Conservation (phyloP, 2,329 filamentous ascomycete species). For the Cercospora zeina region DNA sequence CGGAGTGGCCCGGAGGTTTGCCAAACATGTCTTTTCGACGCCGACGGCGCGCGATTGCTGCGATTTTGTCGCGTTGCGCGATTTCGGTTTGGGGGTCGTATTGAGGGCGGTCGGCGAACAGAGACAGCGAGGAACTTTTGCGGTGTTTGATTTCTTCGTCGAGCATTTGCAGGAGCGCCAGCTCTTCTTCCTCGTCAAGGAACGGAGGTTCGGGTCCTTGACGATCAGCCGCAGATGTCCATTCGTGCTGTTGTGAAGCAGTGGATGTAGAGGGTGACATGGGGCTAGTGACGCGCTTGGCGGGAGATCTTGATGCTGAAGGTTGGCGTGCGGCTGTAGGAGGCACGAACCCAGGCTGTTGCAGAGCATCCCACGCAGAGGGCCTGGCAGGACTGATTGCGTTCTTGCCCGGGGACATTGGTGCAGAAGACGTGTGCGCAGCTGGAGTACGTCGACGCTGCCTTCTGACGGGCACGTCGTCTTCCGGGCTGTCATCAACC, state of each 20-base stretch:
- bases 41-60: constrained; percentile 50
- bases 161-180: constrained; percentile 11
- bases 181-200: constrained; percentile 11
- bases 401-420: too few relatives aligned
- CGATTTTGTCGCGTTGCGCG: constrained; percentile 57
- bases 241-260: not conserved
- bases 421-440: not conserved
- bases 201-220: not conserved
- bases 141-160: not conserved
- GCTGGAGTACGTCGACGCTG: not conserved
- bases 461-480: not conserved
- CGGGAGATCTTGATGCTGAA: too few relatives aligned
- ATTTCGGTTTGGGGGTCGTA: constrained; percentile 23
- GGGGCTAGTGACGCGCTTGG: not conserved
- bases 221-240: not conserved
- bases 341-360: too few relatives aligned
- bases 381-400: too few relatives aligned
- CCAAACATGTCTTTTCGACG: constrained; percentile 41
- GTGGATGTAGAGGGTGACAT: not conserved
- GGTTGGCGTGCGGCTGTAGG: too few relatives aligned
- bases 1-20: constrained; percentile 22
- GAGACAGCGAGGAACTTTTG: constrained; percentile 7
- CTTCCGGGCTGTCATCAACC: not conserved
- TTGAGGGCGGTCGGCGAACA: constrained; percentile 33
- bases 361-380: too few relatives aligned